Evolutionary conservation across 2,329 filamentous ascomycete genomes (phyloP).

Genomic region (Pseudogymnoascus sp.): DNA sequence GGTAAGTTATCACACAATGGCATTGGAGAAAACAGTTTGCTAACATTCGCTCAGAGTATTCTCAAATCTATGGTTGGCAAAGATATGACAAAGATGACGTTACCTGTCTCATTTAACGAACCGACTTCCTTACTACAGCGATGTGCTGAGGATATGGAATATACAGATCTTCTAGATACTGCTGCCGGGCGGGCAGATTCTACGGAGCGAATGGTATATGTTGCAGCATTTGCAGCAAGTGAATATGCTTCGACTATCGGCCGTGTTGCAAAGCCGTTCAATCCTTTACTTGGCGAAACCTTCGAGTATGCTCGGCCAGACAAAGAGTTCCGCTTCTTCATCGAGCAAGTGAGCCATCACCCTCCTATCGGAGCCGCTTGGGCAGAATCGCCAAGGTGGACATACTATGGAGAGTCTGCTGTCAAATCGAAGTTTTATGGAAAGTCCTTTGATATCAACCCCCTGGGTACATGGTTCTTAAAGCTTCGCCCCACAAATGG

Average conservation of each 20-base stretch:
- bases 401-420: constrained; percentile 92
- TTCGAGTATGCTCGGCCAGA: constrained; percentile 95
- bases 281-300: constrained; percentile 89
- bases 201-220: constrained; percentile 86
- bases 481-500: constrained; percentile 69
- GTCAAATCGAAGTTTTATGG: constrained; percentile 97
- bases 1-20: constrained; percentile 50
- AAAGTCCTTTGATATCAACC: constrained; percentile 95
- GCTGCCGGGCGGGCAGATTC: constrained; percentile 81
- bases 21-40: constrained; percentile 3
- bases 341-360: constrained; percentile 97
- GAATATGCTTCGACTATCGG: constrained; percentile 97
- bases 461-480: constrained; percentile 94
- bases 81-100: constrained; percentile 99
- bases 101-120: constrained; percentile 97
- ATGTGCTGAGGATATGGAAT: constrained; percentile 97
- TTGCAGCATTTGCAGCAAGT: constrained; percentile 90
- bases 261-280: constrained; percentile 96
- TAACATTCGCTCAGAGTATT: constrained; percentile 60
- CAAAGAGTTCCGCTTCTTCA: constrained; percentile 96
- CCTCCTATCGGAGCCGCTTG: constrained; percentile 89
- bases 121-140: constrained; percentile 92
- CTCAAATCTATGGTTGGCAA: constrained; percentile 99
- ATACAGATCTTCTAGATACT: constrained; percentile 82
- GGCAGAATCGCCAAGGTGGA: constrained; percentile 90